These are phyloP conservation scores for Strigomonas culicis DNA, from an alignment of 208 protist species.

Conservation along the genomic window DNA sequence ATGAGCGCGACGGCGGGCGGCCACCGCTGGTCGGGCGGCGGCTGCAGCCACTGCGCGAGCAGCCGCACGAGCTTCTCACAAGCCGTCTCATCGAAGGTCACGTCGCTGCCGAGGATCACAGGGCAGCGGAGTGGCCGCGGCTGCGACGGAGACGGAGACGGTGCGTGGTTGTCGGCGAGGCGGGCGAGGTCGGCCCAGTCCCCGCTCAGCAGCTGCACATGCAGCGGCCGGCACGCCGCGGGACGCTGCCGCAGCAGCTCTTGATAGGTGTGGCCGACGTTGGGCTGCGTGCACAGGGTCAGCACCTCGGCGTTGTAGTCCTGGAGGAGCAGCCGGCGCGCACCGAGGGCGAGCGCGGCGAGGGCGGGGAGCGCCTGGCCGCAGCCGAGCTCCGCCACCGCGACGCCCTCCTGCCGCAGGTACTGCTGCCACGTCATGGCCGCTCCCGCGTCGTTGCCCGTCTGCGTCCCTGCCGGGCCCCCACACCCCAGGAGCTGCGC, in stretches of 20 bases:
- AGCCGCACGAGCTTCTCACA: constrained; percentile 66
- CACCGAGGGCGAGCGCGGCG: constrained; percentile 40
- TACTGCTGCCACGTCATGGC: background rate
- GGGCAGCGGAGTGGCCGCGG: constrained; percentile 17
- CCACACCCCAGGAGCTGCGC: constrained; percentile 9
- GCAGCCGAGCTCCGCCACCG: constrained; percentile 78
- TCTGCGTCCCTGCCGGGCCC: too few species aligned
- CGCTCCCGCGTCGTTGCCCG: too few species aligned
- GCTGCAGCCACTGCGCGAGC: constrained; percentile 57
- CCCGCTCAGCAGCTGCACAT: constrained; percentile 65
- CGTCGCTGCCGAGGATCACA: constrained; percentile 75
- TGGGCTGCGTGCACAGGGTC: constrained; percentile 62
- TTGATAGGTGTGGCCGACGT: constrained; percentile 56
- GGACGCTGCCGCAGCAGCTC: background rate
- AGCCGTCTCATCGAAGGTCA: constrained; percentile 82
- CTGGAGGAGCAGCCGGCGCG: constrained; percentile 37
- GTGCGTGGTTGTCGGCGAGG: background rate
- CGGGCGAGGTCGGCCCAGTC: constrained; percentile 69
- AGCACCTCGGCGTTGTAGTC: constrained; percentile 90
- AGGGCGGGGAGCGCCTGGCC: constrained; percentile 75
- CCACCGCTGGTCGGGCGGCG: constrained; percentile 11
- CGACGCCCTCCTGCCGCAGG: background rate
- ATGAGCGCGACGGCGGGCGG: constrained; percentile 40
- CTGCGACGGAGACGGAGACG: background rate
- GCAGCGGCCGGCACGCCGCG: background rate